Base-by-base conservation (phyloP, 805 yeast species). In the Candida maris region DNA sequence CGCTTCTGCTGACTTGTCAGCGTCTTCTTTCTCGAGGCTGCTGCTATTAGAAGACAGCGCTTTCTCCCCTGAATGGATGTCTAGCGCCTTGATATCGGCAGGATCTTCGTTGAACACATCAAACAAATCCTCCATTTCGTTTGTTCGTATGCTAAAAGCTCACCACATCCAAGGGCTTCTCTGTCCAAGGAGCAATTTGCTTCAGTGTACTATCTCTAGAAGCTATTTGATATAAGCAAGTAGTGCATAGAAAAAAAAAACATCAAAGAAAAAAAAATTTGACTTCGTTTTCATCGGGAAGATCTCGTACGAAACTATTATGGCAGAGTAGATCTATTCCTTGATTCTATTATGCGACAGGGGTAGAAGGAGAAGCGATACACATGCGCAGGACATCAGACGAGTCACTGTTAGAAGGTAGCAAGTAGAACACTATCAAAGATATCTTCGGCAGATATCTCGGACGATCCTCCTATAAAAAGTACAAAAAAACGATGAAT, bases 101-200 rank as follows among this genome's bases (percentile, higher is more conserved):
- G 67, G 81, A 3, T 70, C 67, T 56, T 79, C 85, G 33, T 72
- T 68, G 49, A 79, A 79, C 42, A 79, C 84, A 34, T 70, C 81
- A 52, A 79, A 79, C 37, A 79, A 67, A 49, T 78, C 84, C 54
- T 75, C 79, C 57, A 54, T 57, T 10, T n/a, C 44, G n/a, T 16
- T 15, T 15, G 9, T 18, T 19, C 13, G 4, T 13, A 12, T 9
- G 24, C 10, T 9, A 22, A 22, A 22, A 22, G 8, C 8, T n/a
- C n/a, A n/a, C n/a, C n/a, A n/a, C n/a, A n/a, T n/a, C n/a, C n/a
- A n/a, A n/a, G n/a, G n/a, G n/a, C n/a, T n/a, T n/a, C n/a, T n/a
- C n/a, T n/a, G n/a, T n/a, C n/a, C n/a, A n/a, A n/a, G n/a, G n/a
- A n/a, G n/a, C n/a, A n/a, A n/a, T n/a, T n/a, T n/a, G n/a, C n/a